Evolutionary conservation across 2,329 filamentous ascomycete genomes (phyloP), one percentile per base, ranked within the genome.

Genomic region (Cytospora leucostoma): DNA sequence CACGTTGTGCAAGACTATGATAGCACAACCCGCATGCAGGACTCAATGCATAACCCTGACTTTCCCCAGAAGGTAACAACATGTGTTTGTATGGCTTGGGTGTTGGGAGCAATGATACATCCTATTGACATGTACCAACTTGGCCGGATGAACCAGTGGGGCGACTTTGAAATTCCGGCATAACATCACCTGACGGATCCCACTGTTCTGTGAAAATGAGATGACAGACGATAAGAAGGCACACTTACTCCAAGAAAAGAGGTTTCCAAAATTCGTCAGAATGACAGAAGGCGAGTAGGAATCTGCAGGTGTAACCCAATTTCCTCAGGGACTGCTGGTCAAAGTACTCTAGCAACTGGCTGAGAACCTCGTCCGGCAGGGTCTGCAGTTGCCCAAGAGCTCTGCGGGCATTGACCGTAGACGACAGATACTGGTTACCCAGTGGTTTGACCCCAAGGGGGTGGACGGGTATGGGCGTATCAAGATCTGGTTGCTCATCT

Each of bases 191-290:
- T 27, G 19, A 32, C 19, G 33, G 51, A 21, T 55, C 47, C 47
- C 33, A 56, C 3, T 32, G 11, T 38, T 15, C 10, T 51, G 49
- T 12, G 33, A 38, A 61, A 32, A 15, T 21, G 19, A 7, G 7
- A 49, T 51, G 61, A 56, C 55, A 40, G 49, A 33, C 33, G 44
- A 50, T 37, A 35, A 58, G 63, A 58, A 54, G 56, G 63, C 64
- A 87, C 64, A 87, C 92, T 86, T 87, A 97, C 93, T 87, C 84
- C 67, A 96, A 82, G 71, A 94, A 96, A 21, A 97, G 76, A 19
- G 87, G 76, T 75, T 95, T 93, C 94, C 94, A 98, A 40, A 97
- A 75, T 70, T 98, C 94, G 67, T 97, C 94, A 55, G 86, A 86
- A 56, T 88, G 82, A 61, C 89, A 90, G 73, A 94, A 96, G 1